Evolutionary conservation across 495 filamentous ascomycete genomes (phyloP).

Genomic region (Peziza echinospora): DNA sequence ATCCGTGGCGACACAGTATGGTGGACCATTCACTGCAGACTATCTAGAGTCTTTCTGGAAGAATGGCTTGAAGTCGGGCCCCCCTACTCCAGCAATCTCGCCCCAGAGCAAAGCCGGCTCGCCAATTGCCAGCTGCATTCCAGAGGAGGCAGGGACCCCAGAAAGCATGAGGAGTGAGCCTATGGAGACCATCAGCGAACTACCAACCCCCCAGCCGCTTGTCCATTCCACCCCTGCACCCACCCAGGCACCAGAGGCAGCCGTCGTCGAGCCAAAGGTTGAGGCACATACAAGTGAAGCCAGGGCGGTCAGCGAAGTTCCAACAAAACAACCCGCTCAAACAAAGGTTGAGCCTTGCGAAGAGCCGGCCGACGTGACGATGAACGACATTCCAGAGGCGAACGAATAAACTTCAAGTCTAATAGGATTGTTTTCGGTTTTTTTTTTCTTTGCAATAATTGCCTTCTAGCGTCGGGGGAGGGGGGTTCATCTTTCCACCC

Average conservation of each 20-base stretch:
- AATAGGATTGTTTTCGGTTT: no score
- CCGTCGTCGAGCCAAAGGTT: background rate
- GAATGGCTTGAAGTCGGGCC: constrained; percentile 21
- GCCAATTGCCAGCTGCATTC: background rate
- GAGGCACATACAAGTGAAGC: background rate
- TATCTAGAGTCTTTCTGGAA: constrained; percentile 51
- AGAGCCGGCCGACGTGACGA: background rate
- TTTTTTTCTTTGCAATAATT: no score
- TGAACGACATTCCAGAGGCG: background rate
- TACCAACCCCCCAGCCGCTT: constrained; percentile 12
- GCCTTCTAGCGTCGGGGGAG: no score
- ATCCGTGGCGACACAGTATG: constrained; percentile 47
- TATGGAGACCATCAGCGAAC: background rate
- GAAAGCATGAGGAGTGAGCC: background rate
- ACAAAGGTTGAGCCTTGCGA: background rate
- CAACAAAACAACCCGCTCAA: background rate
- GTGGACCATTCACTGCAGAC: constrained; percentile 36
- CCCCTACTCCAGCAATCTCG: constrained; percentile 1
- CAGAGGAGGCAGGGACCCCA: background rate
- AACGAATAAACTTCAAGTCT: no score
- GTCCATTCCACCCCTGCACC: constrained; percentile 1
- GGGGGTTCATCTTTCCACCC: no score
- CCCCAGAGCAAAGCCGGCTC: background rate
- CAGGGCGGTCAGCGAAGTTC: background rate
- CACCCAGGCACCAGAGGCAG: background rate